Evolutionary conservation across 1,139 yeast species (phyloP).

Genomic region (Saccharomyces hybrid): DNA sequence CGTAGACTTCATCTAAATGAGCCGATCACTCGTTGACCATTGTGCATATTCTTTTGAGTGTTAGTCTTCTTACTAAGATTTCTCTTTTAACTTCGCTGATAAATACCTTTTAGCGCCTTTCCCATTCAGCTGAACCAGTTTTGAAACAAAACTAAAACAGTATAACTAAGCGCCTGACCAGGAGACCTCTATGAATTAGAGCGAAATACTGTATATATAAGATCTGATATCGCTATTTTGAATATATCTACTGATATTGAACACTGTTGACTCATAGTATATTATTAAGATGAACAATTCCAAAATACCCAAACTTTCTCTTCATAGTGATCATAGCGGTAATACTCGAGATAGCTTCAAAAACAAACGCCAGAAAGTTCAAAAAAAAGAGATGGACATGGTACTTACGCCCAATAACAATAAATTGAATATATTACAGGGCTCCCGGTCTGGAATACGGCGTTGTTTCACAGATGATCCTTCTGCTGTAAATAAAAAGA

Average conservation of each 20-base stretch:
- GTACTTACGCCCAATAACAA: not conserved
- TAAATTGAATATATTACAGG: not conserved
- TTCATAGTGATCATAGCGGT: not conserved
- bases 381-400: not conserved
- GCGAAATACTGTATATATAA: not conserved
- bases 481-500: not conserved
- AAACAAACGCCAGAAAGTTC: not conserved
- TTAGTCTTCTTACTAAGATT: not conserved
- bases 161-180: not conserved
- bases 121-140: not conserved
- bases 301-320: not conserved
- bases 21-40: not conserved
- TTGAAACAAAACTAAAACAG: not conserved
- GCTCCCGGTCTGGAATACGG: not conserved
- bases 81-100: not conserved
- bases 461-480: not conserved
- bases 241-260: not conserved
- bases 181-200: not conserved
- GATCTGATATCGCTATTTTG: not conserved
- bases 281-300: not conserved
- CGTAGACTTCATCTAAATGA: not conserved
- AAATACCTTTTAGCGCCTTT: not conserved
- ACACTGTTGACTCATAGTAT: not conserved
- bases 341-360: not conserved
- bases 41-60: not conserved